A percentile compares a stretch with the other conserved stretches of the same genome.
Conservation (phyloP, 371 early-diverging fungal genomes). For the Lichtheimia hyalospora region DNA sequence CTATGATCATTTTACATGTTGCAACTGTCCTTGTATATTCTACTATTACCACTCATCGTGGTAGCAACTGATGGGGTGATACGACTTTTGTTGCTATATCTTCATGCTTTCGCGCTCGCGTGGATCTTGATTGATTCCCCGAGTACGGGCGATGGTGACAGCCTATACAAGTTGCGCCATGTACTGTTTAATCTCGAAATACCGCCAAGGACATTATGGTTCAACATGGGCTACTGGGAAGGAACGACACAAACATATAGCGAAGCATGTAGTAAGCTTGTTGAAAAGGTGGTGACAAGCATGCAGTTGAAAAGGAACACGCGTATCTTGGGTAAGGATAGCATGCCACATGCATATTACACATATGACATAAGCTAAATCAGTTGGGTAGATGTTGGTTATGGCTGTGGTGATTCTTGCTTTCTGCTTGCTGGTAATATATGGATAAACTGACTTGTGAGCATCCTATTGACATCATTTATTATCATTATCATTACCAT, state of each 20-base stretch:
- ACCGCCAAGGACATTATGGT: constrained; percentile 43
- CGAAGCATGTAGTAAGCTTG: constrained; percentile 33
- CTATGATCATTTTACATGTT: too few species aligned
- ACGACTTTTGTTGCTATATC: constrained; percentile 17
- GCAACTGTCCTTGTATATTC: neutral
- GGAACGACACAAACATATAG: constrained; percentile 13
- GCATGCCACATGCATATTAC: neutral
- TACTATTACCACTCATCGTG: constrained; percentile 5
- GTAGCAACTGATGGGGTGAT: neutral
- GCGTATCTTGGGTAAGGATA: constrained; percentile 29
- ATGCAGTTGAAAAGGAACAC: neutral
- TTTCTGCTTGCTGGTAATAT: constrained; percentile 35
- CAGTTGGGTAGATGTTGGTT: constrained; percentile 40
- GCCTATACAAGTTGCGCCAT: constrained; percentile 36
- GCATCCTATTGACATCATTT: neutral
- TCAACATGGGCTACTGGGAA: constrained; percentile 51
- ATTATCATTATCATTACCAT: neutral
- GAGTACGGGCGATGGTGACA: constrained; percentile 6
- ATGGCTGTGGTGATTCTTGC: constrained; percentile 56
- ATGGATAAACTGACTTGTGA: neutral
- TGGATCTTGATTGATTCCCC: constrained; percentile 1
- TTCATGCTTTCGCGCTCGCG: constrained; percentile 30
- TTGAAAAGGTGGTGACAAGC: constrained; percentile 10
- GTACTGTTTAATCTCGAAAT: constrained; percentile 31
- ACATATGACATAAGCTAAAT: neutral